A percentile compares a stretch with the other conserved stretches of the same genome.
These are phyloP conservation scores for Penicillium fuscoglaucum DNA, from an alignment of 2,329 filamentous ascomycete species.

Conservation along the genomic window DNA sequence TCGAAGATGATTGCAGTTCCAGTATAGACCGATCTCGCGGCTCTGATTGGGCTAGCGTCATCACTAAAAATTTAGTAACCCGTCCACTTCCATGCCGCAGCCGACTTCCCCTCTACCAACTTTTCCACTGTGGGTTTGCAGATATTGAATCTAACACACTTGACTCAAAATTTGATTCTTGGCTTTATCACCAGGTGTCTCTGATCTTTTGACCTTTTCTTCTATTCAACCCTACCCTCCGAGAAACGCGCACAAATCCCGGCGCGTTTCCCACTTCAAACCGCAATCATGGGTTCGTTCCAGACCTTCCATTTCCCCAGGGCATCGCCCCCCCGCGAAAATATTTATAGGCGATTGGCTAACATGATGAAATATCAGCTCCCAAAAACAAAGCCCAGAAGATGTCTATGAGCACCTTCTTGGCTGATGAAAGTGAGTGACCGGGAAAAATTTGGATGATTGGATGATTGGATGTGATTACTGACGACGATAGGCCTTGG, in stretches of 20 bases:
- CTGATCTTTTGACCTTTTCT: slow-evolving; percentile 22
- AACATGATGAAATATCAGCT: slow-evolving; percentile 36
- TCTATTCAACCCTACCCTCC: slow-evolving; percentile 25
- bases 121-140: slow-evolving; percentile 25
- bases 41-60: slow-evolving; percentile 45
- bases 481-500: slow-evolving; percentile 62
- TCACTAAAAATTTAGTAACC: slow-evolving; percentile 45
- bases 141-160: slow-evolving; percentile 21
- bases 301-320: slow-evolving; percentile 14
- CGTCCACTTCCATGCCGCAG: slow-evolving; percentile 32
- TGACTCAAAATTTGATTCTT: slow-evolving; percentile 25
- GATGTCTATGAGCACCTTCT: slow-evolving; percentile 96
- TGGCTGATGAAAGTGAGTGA: slow-evolving; percentile 81
- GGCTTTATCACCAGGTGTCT: slow-evolving; percentile 20
- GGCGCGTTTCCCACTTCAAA: slow-evolving; percentile 43
- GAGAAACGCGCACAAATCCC: slow-evolving; percentile 44
- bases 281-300: slow-evolving; percentile 62
- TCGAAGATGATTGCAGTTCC: not conserved
- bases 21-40: slow-evolving; percentile 21
- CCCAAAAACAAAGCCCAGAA: slow-evolving; percentile 93
- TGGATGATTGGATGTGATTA: slow-evolving; percentile 11
- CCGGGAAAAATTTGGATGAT: slow-evolving; percentile 4
- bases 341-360: slow-evolving; percentile 3
- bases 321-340: not conserved
- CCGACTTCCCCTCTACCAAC: slow-evolving; percentile 31